Conservation (phyloP, 768 basidiomycete genomes). For the Leccinum truebloodii region DNA sequence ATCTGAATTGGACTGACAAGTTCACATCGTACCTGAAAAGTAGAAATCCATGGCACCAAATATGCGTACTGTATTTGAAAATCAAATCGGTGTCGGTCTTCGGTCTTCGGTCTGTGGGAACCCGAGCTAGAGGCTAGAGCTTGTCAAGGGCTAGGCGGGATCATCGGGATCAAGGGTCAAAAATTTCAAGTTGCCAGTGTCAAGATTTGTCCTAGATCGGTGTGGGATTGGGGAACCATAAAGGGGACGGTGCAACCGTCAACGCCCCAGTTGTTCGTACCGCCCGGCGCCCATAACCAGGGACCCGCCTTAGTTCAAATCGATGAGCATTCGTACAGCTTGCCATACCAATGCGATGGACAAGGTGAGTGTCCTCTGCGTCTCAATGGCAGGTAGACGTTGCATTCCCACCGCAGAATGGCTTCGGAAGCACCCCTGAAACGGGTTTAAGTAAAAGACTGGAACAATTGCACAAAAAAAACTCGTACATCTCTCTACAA, state of each 20-base stretch:
- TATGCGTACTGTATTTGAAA: constrained; percentile 19
- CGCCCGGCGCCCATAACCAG: neutral
- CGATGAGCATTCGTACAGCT: neutral
- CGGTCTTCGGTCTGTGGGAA: neutral
- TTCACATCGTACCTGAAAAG: constrained; percentile 1
- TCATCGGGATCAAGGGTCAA: neutral
- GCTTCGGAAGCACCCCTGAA: neutral
- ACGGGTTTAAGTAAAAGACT: neutral
- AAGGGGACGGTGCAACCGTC: neutral
- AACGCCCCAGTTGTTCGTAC: neutral
- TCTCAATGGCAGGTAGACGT: neutral
- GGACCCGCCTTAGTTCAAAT: neutral
- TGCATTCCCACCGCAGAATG: neutral
- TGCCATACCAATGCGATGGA: neutral
- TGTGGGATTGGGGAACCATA: neutral
- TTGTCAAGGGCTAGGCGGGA: constrained; percentile 2
- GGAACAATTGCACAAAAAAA: neutral
- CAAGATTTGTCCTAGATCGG: constrained; percentile 1
- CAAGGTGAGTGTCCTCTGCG: neutral
- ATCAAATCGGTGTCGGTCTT: constrained; percentile 9
- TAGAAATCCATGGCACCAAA: neutral
- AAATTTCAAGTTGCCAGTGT: neutral
- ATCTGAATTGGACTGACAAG: neutral
- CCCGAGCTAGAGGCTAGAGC: neutral
- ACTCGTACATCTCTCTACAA: neutral